Evolutionary conservation across 176 grass and related monocot species (phyloP).

Genomic region (Eleusine indica): DNA sequence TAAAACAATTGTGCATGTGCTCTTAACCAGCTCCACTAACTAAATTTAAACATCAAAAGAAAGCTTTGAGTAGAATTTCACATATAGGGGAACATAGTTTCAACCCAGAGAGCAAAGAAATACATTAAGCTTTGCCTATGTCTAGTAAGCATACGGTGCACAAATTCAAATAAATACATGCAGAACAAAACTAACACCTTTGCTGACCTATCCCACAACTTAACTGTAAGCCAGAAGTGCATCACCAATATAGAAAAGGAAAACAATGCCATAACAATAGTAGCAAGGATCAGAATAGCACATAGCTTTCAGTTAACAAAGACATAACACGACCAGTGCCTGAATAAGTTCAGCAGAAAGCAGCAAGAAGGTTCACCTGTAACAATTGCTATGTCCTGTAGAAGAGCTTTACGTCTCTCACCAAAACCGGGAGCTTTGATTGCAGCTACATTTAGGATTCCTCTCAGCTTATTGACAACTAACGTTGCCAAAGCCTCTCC

Average conservation of each 20-base stretch:
- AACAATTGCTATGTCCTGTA: conserved; percentile 92
- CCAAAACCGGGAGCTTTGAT: conserved; percentile 97
- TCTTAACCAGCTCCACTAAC: background rate
- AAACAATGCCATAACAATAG: background rate
- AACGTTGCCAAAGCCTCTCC: conserved; percentile 93
- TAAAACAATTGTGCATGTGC: background rate
- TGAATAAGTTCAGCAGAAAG: background rate
- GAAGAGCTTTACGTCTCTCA: conserved; percentile 87
- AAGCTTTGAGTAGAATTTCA: background rate
- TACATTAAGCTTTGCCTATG: background rate
- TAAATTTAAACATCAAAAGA: background rate
- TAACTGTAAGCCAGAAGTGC: background rate
- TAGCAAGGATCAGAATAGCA: background rate
- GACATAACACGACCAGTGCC: background rate
- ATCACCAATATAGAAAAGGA: background rate
- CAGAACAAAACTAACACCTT: background rate
- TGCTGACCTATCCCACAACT: background rate
- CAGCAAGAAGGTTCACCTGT: conserved; percentile 57
- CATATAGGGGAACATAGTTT: background rate
- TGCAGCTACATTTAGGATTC: conserved; percentile 87
- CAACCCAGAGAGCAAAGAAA: background rate
- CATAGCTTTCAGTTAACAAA: background rate
- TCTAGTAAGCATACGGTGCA: background rate
- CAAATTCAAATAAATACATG: background rate
- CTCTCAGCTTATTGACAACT: conserved; percentile 89